Evolutionary conservation across 371 early-diverging fungal genomes (phyloP).

Genomic region (Umbelopsis sp.): DNA sequence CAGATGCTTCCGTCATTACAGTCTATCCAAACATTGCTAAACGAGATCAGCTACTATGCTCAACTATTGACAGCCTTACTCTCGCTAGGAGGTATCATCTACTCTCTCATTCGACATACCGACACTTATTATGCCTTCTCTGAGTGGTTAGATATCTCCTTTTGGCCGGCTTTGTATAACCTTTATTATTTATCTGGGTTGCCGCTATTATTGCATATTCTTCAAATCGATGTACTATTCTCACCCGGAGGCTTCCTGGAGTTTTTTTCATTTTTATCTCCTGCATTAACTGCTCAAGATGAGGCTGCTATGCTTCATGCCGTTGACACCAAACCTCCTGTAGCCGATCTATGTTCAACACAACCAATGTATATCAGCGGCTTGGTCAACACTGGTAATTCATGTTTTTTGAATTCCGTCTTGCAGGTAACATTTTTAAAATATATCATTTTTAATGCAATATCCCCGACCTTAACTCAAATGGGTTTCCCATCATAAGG

Average conservation of each 20-base stretch:
- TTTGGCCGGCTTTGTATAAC: constrained; percentile 26
- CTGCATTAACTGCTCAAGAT: constrained; percentile 15
- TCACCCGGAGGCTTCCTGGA: not conserved
- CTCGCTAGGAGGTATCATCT: constrained; percentile 24
- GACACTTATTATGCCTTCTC: constrained; percentile 13
- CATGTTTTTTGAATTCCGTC: constrained; percentile 93
- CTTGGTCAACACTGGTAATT: constrained; percentile 89
- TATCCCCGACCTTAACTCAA: not conserved
- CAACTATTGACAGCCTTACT: constrained; percentile 27
- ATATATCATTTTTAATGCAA: too few species aligned
- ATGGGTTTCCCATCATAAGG: constrained; percentile 30
- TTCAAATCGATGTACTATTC: constrained; percentile 15
- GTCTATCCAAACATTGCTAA: constrained; percentile 27
- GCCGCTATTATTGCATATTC: constrained; percentile 15
- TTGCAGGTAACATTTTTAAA: constrained; percentile 66
- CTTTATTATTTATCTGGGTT: constrained; percentile 6
- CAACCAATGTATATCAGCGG: constrained; percentile 55
- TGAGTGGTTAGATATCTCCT: constrained; percentile 19
- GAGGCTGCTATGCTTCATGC: constrained; percentile 16
- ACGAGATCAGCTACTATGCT: constrained; percentile 23
- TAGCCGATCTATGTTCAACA: not conserved
- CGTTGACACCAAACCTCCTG: not conserved
- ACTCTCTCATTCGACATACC: constrained; percentile 24
- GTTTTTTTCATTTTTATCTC: constrained; percentile 4
- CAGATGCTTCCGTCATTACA: constrained; percentile 24